Base-by-base conservation (phyloP, 495 filamentous ascomycete genomes). In the Penicillium daleae region DNA sequence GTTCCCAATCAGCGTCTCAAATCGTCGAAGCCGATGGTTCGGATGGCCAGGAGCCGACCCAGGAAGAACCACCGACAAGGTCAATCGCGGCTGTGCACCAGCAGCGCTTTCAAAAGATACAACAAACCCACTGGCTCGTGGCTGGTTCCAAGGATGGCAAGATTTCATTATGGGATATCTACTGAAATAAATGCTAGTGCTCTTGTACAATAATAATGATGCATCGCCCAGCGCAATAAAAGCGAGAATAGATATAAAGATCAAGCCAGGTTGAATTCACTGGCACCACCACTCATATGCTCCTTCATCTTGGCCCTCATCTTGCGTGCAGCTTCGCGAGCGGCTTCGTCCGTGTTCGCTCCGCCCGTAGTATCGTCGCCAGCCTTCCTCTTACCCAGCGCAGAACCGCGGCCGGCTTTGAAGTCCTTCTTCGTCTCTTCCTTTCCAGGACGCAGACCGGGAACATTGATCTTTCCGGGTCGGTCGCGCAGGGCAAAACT, bases 71-170 rank as follows among this genome's bases (percentile, higher is more conserved):
- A 31, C 33, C 21, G 37, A 8, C 26, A 29, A 29, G 37, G 35
- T 79, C 77, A n/a, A 72, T 81, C 7, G 71, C 77, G 27, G 63
- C 69, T 4, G 84, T 93, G 9, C 86, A 88, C 57, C 82, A 87
- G 50, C 84, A 85, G 66, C 78, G 92, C 59, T 82, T 86, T 4
- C 76, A 80, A 39, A 89, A 86, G 68, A 87, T 89, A 24, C 87
- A 83, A 70, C 76, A 76, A 33, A 89, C 86, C 37, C 95, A 97
- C 73, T 98, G 95, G 95, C 71, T 98, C 51, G 95, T 89, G 8
- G 92, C 86, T 6, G 95, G 96, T 4, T 89, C 90, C 57, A 99
- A 98, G 73, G 95, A 99, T 77, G 96, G 94, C 31, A 98, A 95
- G 70, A 89, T 98, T 59, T 94, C 91, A 70, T 80, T 99, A 75